phyloP scores from a whole-genome alignment of 2,329 filamentous ascomycete genomes.

The Fusarium torulosum region DNA sequence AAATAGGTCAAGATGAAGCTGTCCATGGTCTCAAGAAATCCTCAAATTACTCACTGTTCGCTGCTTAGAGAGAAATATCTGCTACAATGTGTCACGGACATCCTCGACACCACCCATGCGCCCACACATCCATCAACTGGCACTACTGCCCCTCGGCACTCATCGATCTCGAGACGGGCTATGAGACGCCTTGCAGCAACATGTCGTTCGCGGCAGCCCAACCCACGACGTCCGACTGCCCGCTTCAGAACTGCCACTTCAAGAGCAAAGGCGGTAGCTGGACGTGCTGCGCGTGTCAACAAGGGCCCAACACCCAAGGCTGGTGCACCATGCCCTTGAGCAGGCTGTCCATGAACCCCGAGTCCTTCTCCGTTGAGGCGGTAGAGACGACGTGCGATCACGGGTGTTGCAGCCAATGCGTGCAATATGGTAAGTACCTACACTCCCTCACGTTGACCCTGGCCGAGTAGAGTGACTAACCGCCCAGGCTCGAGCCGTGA shows the following conservation, averaged over 20 bases:
- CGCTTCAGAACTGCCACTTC: constrained; percentile 65
- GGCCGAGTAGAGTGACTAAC: not conserved
- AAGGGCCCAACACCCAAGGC: constrained; percentile 64
- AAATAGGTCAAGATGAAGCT: constrained; percentile 36
- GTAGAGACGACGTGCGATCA: constrained; percentile 63
- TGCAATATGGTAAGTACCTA: constrained; percentile 54
- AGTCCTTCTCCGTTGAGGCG: constrained; percentile 52
- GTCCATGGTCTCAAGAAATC: not conserved
- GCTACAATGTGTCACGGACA: constrained; percentile 66
- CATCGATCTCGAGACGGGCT: constrained; percentile 64
- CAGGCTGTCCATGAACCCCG: constrained; percentile 50
- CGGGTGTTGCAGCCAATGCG: constrained; percentile 65
- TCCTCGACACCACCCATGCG: constrained; percentile 64
- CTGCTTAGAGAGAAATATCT: constrained; percentile 1
- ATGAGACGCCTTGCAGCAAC: constrained; percentile 63
- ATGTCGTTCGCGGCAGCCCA: constrained; percentile 62
- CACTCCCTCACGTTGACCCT: not conserved
- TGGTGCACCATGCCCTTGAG: constrained; percentile 62
- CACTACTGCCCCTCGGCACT: constrained; percentile 63
- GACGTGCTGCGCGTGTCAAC: constrained; percentile 66
- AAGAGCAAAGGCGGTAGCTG: constrained; percentile 63
- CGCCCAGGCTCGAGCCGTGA: constrained; percentile 51
- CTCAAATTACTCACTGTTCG: not conserved
- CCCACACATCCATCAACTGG: constrained; percentile 68
- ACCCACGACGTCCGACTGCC: constrained; percentile 59